These are phyloP conservation scores for Annulohypoxylon maeteangense DNA, from an alignment of 495 filamentous ascomycete species.

Conservation along the genomic window DNA sequence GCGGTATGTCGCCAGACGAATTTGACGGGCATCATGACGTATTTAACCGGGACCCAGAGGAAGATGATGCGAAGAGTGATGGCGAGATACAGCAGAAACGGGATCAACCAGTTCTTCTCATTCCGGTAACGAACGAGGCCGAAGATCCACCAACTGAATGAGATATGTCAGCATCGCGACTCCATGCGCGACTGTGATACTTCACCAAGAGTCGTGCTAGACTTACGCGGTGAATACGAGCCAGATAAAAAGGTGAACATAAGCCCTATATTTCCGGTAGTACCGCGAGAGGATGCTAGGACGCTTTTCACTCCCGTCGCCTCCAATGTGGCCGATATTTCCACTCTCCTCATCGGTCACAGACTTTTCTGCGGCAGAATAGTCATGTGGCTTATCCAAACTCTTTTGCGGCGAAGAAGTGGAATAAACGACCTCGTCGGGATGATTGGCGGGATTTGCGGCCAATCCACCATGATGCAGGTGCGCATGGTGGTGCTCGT, in stretches of 20 bases:
- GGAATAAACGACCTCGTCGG: slow-evolving; percentile 62
- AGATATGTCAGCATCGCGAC: slow-evolving; percentile 27
- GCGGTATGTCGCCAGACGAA: slow-evolving; percentile 73
- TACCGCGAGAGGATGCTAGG: slow-evolving; percentile 3
- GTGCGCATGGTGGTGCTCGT: slow-evolving; percentile 64
- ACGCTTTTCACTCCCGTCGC: slow-evolving; percentile 3
- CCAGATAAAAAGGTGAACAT: slow-evolving; percentile 44
- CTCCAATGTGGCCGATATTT: slow-evolving; percentile 41
- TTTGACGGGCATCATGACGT: slow-evolving; percentile 71
- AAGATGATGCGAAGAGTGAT: slow-evolving; percentile 78
- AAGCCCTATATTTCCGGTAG: slow-evolving; percentile 37
- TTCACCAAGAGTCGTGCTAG: slow-evolving; percentile 16
- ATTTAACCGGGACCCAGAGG: slow-evolving; percentile 74
- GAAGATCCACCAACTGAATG: slow-evolving; percentile 85
- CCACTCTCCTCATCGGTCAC: slow-evolving; percentile 56
- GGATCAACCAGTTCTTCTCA: slow-evolving; percentile 84
- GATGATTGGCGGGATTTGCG: slow-evolving; percentile 55
- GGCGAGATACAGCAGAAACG: slow-evolving; percentile 82
- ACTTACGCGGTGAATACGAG: slow-evolving; percentile 50
- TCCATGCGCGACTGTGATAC: slow-evolving; percentile 10
- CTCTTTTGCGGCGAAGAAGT: slow-evolving; percentile 48
- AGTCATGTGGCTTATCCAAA: slow-evolving; percentile 51
- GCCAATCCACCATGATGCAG: slow-evolving; percentile 58
- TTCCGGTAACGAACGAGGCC: slow-evolving; percentile 76
- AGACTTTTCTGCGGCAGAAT: slow-evolving; percentile 46